phyloP scores from a whole-genome alignment of 768 basidiomycete genomes.

The Erythrobasidium yunnanense region DNA sequence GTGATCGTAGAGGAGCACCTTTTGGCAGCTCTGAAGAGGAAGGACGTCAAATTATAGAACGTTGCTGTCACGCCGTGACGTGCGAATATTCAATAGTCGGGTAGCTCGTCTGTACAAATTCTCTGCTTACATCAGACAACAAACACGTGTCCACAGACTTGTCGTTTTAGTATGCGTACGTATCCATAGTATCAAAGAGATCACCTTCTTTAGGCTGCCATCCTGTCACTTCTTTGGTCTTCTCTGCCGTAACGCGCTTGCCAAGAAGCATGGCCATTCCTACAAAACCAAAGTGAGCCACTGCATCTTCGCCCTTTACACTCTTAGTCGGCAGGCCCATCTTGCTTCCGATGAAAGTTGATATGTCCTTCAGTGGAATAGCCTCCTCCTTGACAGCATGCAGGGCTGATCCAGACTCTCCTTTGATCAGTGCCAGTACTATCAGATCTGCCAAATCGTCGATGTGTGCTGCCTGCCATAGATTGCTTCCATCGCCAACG shows the following conservation, averaged over 20 bases:
- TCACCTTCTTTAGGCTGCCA: background rate
- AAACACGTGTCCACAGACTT: too few species aligned
- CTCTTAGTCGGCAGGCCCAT: background rate
- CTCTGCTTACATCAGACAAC: too few species aligned
- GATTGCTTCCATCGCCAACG: background rate
- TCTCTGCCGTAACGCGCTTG: background rate
- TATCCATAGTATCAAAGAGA: background rate
- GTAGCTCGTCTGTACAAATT: too few species aligned
- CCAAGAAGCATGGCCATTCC: background rate
- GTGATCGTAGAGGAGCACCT: too few species aligned
- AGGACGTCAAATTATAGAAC: too few species aligned
- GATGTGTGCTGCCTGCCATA: background rate
- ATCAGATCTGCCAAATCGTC: background rate
- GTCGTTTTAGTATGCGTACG: too few species aligned
- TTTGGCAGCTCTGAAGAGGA: too few species aligned
- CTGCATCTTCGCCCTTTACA: background rate
- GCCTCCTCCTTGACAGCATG: background rate
- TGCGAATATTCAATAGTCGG: too few species aligned
- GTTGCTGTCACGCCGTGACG: too few species aligned
- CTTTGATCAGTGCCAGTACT: background rate
- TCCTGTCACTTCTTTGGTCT: background rate
- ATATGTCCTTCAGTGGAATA: background rate
- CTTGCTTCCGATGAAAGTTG: background rate
- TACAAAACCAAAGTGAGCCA: background rate
- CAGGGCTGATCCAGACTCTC: background rate